Base-by-base conservation (phyloP, 495 filamentous ascomycete species). In the Schizothecium vesticola region DNA sequence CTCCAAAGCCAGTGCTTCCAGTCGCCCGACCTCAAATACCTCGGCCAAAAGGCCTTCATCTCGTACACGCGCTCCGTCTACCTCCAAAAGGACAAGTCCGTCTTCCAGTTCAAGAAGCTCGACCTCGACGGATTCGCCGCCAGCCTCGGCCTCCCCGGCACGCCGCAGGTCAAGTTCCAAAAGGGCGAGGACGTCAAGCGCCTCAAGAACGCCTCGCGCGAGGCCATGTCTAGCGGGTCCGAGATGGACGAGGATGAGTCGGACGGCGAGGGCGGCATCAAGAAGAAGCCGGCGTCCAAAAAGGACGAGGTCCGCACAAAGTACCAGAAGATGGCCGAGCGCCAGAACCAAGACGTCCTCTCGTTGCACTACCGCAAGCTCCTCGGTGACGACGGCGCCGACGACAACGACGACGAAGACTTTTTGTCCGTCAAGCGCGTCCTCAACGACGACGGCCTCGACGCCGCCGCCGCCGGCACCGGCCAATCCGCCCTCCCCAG, bases 311-410 rank as follows among this genome's bases (percentile, higher is more conserved):
- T 94, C 7, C 85, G 92, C 58, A 98, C 95, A 24, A 97, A 95
- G 78, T 94, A 94, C 75, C 92, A 98, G 74, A 92, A 93, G 67
- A 97, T 97, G 93, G 96, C 97, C 72, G 94, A 97, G 80, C 83
- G 95, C 69, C 89, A 89, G 67, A 97, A 98, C 79, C 93, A 97
- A 72, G 92, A 96, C 69, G 89, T 99, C n/a, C 80, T 99, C 69
- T 91, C 95, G 56, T 88, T 88, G 55, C 96, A 97, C 79, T 98
- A 97, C 80, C 87, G 87, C 56, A 96, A 92, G 70, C 85, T 98
- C 64, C 85, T 97, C 71, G 87, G 86, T 65, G 87, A 91, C 58
- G 89, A 88, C 61, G 85, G 82, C 21, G 71, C 80, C n/a, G 81
- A 78, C 9, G 87, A 86, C 63, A 87, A 86, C 63, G 87, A 88